phyloP scores from a whole-genome alignment of 2,329 filamentous ascomycete species.

The Exophiala mesophila region DNA sequence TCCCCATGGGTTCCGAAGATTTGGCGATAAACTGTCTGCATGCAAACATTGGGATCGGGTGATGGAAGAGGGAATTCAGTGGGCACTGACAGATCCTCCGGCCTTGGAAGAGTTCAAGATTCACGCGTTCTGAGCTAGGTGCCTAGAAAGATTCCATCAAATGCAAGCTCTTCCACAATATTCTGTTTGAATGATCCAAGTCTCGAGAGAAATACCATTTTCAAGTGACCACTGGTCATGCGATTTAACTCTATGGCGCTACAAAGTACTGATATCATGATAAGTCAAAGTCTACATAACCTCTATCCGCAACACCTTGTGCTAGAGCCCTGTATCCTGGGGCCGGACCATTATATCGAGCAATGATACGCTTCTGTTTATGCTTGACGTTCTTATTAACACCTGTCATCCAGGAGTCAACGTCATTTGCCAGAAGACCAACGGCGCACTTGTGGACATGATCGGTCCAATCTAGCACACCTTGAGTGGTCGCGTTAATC shows the following conservation, averaged over 20 bases:
- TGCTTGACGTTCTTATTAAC: slow-evolving; percentile 48
- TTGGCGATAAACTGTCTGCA: slow-evolving; percentile 27
- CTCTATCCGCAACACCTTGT: slow-evolving; percentile 1
- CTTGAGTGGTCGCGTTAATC: slow-evolving; percentile 39
- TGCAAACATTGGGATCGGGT: slow-evolving; percentile 31
- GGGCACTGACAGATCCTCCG: slow-evolving; percentile 23
- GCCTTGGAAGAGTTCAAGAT: background rate
- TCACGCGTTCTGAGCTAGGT: background rate
- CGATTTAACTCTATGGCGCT: too few species aligned
- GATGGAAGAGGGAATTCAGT: slow-evolving; percentile 29
- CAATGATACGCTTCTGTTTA: slow-evolving; percentile 44
- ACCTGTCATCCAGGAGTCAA: slow-evolving; percentile 54
- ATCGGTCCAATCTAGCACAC: slow-evolving; percentile 41
- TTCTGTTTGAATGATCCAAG: too few species aligned
- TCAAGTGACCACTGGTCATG: too few species aligned
- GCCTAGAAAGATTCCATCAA: too few species aligned
- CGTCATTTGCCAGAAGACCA: slow-evolving; percentile 44
- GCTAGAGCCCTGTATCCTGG: slow-evolving; percentile 36
- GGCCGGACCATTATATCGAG: slow-evolving; percentile 44
- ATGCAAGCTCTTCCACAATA: too few species aligned
- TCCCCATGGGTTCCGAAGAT: slow-evolving; percentile 48
- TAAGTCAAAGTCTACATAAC: background rate
- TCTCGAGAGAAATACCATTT: too few species aligned
- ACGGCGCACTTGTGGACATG: slow-evolving; percentile 46
- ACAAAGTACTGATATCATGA: too few species aligned